A percentile compares a stretch with the other conserved stretches of the same genome.
These are phyloP conservation scores for Amphibolis antarctica DNA, from an alignment of 106 monocot genomes.

Conservation along the genomic window DNA sequence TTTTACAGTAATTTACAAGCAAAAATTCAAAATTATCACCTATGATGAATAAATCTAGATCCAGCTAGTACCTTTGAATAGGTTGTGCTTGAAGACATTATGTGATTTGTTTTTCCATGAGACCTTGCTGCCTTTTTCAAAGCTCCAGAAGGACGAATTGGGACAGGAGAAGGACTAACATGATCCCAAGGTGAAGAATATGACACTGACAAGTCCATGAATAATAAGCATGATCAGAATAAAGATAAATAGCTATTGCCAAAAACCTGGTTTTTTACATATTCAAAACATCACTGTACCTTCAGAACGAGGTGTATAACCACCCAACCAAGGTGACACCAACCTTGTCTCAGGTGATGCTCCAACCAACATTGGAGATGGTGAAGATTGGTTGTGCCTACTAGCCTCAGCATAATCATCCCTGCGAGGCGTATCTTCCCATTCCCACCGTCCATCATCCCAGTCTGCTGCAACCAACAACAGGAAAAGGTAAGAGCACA, in stretches of 20 bases:
- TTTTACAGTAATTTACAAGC: too few species aligned
- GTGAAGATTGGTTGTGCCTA: conserved; percentile 36
- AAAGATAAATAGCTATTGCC: background rate
- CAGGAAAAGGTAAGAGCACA: conserved; percentile 1
- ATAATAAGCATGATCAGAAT: conserved; percentile 1
- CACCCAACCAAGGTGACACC: conserved; percentile 89
- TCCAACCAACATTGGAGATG: conserved; percentile 67
- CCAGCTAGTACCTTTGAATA: conserved; percentile 35
- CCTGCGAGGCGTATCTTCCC: conserved; percentile 80
- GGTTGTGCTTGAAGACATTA: conserved; percentile 27
- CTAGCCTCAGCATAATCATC: conserved; percentile 28
- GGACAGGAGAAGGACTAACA: conserved; percentile 69
- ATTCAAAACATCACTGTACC: conserved; percentile 14
- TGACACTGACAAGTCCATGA: background rate
- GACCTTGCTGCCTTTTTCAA: conserved; percentile 42
- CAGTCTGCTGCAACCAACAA: conserved; percentile 62
- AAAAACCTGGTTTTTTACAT: background rate
- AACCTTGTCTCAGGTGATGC: conserved; percentile 85
- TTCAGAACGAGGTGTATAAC: conserved; percentile 55
- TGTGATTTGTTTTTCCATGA: conserved; percentile 46
- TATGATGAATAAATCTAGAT: background rate
- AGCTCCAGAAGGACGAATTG: conserved; percentile 70
- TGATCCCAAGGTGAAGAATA: conserved; percentile 80
- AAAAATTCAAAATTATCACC: too few species aligned
- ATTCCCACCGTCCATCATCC: conserved; percentile 84